phyloP scores from a whole-genome alignment of 176 grass and related monocot genomes.

The Secale cereale region DNA sequence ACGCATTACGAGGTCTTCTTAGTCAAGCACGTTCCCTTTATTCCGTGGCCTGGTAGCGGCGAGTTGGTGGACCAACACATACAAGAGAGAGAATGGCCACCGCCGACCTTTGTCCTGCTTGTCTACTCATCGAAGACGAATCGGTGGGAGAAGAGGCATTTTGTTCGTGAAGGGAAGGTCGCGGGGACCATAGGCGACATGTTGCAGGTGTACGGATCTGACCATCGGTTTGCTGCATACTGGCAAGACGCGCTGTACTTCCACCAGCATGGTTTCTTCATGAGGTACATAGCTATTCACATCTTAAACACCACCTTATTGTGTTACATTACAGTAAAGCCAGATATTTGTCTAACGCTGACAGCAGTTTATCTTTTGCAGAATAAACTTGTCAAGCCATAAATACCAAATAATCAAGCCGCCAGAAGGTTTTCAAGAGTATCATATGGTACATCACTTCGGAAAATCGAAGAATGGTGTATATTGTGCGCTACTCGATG shows the following conservation, averaged over 20 bases:
- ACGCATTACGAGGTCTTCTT: neutral
- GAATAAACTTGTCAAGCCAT: neutral
- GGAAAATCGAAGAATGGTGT: neutral
- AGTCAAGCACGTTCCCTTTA: neutral
- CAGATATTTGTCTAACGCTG: neutral
- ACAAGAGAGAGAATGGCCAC: neutral
- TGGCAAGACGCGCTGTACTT: neutral
- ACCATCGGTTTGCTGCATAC: neutral
- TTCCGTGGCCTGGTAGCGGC: neutral
- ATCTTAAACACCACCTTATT: too few species aligned
- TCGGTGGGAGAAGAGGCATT: neutral
- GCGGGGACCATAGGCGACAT: too few species aligned
- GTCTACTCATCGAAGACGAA: neutral
- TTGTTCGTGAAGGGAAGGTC: neutral
- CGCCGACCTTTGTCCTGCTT: neutral
- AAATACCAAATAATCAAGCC: neutral
- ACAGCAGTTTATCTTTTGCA: neutral
- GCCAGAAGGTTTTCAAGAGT: neutral
- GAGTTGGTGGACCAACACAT: neutral
- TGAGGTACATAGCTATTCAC: neutral
- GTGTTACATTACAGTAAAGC: neutral
- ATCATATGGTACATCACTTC: too few species aligned
- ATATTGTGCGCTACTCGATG: neutral
- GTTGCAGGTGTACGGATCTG: too few species aligned
- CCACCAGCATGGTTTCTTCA: neutral